Evolutionary conservation across 2,329 filamentous ascomycete genomes (phyloP).

Genomic region (Rutstroemia sp.): DNA sequence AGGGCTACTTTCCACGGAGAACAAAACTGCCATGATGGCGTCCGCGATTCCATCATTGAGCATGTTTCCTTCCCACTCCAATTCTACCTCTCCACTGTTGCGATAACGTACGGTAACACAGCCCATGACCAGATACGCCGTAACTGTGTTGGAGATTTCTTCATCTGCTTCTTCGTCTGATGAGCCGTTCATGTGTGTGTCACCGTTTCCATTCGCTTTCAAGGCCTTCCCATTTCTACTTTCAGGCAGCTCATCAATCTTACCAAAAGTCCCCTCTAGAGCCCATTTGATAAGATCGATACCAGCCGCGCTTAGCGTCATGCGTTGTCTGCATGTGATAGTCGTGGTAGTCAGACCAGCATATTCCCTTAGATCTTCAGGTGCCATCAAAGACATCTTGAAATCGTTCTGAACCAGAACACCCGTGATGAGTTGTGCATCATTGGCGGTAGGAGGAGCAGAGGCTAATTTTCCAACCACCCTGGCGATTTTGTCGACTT

Average conservation of each 20-base stretch:
- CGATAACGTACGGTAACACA: slow-evolving; percentile 77
- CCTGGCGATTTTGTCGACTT: slow-evolving; percentile 89
- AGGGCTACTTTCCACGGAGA: slow-evolving; percentile 87
- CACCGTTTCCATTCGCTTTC: slow-evolving; percentile 19
- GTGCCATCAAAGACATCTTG: slow-evolving; percentile 93
- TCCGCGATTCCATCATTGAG: slow-evolving; percentile 98
- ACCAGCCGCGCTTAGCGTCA: slow-evolving; percentile 81
- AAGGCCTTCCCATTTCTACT: slow-evolving; percentile 34
- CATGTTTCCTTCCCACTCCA: slow-evolving; percentile 97
- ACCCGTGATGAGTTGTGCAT: slow-evolving; percentile 64
- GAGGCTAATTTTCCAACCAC: slow-evolving; percentile 91
- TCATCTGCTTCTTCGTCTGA: slow-evolving; percentile 56
- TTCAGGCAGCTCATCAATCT: slow-evolving; percentile 57
- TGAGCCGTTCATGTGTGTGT: slow-evolving; percentile 32
- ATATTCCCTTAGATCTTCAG: slow-evolving; percentile 91
- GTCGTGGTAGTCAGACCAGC: slow-evolving; percentile 95
- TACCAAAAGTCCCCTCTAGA: slow-evolving; percentile 87
- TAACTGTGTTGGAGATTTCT: slow-evolving; percentile 44
- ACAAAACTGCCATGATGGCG: slow-evolving; percentile 85
- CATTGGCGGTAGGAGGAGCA: slow-evolving; percentile 48
- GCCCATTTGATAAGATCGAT: slow-evolving; percentile 91
- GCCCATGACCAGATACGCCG: slow-evolving; percentile 74
- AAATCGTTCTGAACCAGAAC: slow-evolving; percentile 97
- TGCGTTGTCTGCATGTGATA: slow-evolving; percentile 83
- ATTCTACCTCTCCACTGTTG: slow-evolving; percentile 70